Base-by-base conservation (phyloP, 495 filamentous ascomycete species). In the Geoglossum glabrum region DNA sequence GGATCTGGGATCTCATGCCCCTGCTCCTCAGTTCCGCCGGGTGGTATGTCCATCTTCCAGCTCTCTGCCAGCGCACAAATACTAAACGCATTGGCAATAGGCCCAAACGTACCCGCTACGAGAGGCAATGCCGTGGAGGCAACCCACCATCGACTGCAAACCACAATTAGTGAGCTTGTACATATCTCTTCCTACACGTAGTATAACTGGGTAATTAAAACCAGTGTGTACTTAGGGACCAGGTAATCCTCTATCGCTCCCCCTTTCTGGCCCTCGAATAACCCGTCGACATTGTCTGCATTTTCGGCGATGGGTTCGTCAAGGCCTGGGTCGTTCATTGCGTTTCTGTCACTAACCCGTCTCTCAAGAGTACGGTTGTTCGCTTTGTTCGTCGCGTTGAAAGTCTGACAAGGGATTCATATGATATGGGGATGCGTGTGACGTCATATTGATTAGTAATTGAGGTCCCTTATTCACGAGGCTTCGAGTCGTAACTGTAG, bases 31-130 rank as follows among this genome's bases (percentile, higher is more conserved):
- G 67, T 66, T 38, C 62, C 66, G 7, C 72, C 76, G 1, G 79
- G 72, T 6, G 72, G 74, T 49, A 81, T 74, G 52, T 75, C 73
- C 61, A 83, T 79, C 54, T 84, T 73, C 88, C 88, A 93, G 47
- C 79, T 74, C 61, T 79, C 72, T 6, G 82, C 79, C 34, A 95
- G 70, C 27, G 85, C 81, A 65, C 84, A 86, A 40, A 95, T 81
- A 66, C 76, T 85, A 75, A 94, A 87, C 21, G 84, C 81, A 74
- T 72, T 82, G 23, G 87, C 87, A 58, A 92, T 85, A 3, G 88
- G 88, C 0, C 88, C 88, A 56, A 95, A 81, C 0, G 86, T 90
- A 45, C 84, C 87, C 50, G 87, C 86, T 30, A 88, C 72, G 63
- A 93, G 75, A 30, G 88, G 88, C 61, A 87, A 86, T 10, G 80